Percentiles rank a stretch among this genome's conserved stretches.
Conservation (phyloP, 75 land plant species). For the Isoetes taiwanensis region DNA sequence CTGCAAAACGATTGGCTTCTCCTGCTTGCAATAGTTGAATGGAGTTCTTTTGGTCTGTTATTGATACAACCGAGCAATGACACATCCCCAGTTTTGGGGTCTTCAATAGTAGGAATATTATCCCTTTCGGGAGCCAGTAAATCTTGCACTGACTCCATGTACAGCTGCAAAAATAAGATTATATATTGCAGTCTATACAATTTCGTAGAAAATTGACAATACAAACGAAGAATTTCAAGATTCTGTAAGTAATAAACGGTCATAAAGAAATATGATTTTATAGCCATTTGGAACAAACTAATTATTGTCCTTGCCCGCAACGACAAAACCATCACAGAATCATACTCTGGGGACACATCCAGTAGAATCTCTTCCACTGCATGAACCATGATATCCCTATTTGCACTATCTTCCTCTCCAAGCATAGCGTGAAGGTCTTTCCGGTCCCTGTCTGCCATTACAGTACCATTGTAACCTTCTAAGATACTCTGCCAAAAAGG, state of each 20-base stretch:
- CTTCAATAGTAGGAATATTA: conserved; percentile 47
- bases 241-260: too few species aligned
- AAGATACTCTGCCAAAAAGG: conserved; percentile 57
- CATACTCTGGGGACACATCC: neutral
- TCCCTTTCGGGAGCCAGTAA: conserved; percentile 45
- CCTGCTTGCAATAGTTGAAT: conserved; percentile 37
- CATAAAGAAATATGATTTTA: too few species aligned
- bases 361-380: neutral
- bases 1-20: conserved; percentile 48
- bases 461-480: conserved; percentile 98
- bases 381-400: neutral
- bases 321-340: neutral
- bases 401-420: neutral
- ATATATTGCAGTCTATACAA: too few species aligned
- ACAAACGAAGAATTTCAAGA: too few species aligned
- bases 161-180: conserved; percentile 42
- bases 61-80: conserved; percentile 59
- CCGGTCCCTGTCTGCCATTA: conserved; percentile 96
- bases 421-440: too few species aligned
- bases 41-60: conserved; percentile 64
- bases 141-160: conserved; percentile 64
- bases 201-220: too few species aligned
- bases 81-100: conserved; percentile 54
- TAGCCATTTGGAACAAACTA: neutral
- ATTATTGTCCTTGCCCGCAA: neutral